Evolutionary conservation across 2,329 filamentous ascomycete species (phyloP).

Genomic region (Colletotrichum costaricense): DNA sequence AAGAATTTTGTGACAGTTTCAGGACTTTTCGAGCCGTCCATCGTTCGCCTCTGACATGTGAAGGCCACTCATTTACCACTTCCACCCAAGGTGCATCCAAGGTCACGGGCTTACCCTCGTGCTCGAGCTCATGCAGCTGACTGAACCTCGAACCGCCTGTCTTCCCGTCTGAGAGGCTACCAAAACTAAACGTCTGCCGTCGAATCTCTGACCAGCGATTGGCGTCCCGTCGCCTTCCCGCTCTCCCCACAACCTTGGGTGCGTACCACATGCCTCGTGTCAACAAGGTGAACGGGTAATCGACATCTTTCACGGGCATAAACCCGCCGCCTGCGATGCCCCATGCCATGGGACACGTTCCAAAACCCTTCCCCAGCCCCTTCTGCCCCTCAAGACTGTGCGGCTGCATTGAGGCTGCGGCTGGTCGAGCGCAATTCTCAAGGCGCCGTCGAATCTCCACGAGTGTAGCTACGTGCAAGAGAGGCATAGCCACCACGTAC

Average conservation of each 20-base stretch:
- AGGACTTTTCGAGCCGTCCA: neutral
- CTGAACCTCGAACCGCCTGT: slow-evolving; percentile 3
- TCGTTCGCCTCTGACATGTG: slow-evolving; percentile 29
- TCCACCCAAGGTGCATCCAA: neutral
- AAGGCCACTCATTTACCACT: neutral
- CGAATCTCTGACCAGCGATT: slow-evolving; percentile 7
- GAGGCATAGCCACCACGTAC: neutral
- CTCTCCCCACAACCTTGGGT: neutral
- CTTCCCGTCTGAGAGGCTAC: neutral
- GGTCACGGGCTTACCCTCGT: neutral
- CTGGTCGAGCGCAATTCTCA: slow-evolving; percentile 3
- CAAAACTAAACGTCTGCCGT: slow-evolving; percentile 4
- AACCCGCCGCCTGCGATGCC: slow-evolving; percentile 10
- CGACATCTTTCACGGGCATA: slow-evolving; percentile 6
- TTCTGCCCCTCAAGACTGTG: slow-evolving; percentile 19
- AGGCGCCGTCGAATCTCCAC: neutral
- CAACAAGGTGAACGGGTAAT: slow-evolving; percentile 18
- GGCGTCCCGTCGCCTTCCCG: neutral
- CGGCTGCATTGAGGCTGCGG: slow-evolving; percentile 1
- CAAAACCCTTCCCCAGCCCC: slow-evolving; percentile 17
- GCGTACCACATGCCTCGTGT: slow-evolving; percentile 15
- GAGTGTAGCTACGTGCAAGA: neutral
- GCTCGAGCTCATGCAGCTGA: slow-evolving; percentile 16
- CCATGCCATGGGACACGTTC: slow-evolving; percentile 10
- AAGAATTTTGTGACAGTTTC: slow-evolving; percentile 29